Evolutionary conservation across 495 filamentous ascomycete species (phyloP).

Genomic region (Penicillium paradoxum): DNA sequence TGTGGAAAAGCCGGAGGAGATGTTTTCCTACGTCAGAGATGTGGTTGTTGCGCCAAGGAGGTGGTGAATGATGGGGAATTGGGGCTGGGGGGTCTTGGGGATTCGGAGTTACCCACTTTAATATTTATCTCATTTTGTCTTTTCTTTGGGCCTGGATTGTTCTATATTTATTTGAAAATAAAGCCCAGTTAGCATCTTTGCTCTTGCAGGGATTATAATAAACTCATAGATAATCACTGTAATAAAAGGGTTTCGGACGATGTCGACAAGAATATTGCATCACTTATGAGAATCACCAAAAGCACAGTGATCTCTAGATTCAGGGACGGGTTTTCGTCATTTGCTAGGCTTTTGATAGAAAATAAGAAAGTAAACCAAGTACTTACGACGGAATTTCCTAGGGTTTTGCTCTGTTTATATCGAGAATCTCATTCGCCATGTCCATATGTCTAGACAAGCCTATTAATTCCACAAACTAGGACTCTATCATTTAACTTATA

Average conservation of each 20-base stretch:
- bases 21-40: constrained; percentile 39
- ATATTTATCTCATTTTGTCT: neutral
- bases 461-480: too few relatives aligned
- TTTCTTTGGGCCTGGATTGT: neutral
- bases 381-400: neutral
- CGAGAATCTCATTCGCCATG: too few relatives aligned
- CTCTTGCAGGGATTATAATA: too few relatives aligned
- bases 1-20: constrained; percentile 30
- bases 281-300: constrained; percentile 4
- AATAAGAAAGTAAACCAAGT: neutral
- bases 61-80: neutral
- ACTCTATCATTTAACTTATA: too few relatives aligned
- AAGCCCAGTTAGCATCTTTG: neutral
- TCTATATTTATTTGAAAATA: neutral
- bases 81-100: neutral
- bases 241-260: constrained; percentile 14
- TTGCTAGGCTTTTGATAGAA: neutral
- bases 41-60: constrained; percentile 25
- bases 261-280: constrained; percentile 20
- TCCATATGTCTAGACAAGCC: too few relatives aligned
- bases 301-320: constrained; percentile 8
- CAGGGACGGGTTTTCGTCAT: constrained; percentile 19
- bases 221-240: neutral
- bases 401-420: too few relatives aligned
- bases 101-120: neutral